A percentile compares a stretch with the other conserved stretches of the same genome.
Conservation (phyloP, 768 basidiomycete species). For the Lactifluus volemus region DNA sequence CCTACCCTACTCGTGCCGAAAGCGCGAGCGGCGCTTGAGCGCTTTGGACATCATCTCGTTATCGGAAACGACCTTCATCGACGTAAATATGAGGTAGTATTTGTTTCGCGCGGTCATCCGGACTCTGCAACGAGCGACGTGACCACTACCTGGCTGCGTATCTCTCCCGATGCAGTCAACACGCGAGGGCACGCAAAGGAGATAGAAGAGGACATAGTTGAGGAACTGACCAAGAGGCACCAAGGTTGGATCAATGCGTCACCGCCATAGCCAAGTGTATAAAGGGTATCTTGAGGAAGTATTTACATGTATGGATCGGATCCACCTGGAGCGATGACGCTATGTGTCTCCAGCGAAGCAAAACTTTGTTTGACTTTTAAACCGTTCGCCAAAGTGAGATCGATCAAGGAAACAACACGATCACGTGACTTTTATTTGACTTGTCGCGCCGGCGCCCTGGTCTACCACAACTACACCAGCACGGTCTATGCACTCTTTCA, state of each 20-base stretch:
- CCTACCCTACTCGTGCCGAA: constrained; percentile 77
- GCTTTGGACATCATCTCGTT: constrained; percentile 96
- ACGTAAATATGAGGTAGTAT: constrained; percentile 87
- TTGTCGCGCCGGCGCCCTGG: no score
- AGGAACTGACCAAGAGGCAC: constrained; percentile 68
- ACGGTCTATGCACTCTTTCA: neutral
- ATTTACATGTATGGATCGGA: neutral
- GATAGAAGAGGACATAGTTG: constrained; percentile 89
- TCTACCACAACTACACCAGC: neutral
- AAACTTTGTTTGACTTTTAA: no score
- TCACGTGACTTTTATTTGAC: no score
- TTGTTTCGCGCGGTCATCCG: constrained; percentile 53
- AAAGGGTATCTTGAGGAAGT: neutral
- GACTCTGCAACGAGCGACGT: constrained; percentile 28
- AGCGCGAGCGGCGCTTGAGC: constrained; percentile 74
- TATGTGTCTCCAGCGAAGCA: neutral
- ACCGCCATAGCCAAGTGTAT: neutral
- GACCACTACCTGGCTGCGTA: constrained; percentile 55
- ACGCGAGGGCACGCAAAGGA: constrained; percentile 41
- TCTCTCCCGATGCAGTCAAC: constrained; percentile 34
- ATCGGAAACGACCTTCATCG: constrained; percentile 93
- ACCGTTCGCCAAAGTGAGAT: no score
- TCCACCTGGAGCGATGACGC: neutral
- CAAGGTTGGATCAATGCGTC: constrained; percentile 47
- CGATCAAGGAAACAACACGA: no score